Base-by-base conservation (phyloP, 2,329 filamentous ascomycete species). In the Sarocladium kiliense region DNA sequence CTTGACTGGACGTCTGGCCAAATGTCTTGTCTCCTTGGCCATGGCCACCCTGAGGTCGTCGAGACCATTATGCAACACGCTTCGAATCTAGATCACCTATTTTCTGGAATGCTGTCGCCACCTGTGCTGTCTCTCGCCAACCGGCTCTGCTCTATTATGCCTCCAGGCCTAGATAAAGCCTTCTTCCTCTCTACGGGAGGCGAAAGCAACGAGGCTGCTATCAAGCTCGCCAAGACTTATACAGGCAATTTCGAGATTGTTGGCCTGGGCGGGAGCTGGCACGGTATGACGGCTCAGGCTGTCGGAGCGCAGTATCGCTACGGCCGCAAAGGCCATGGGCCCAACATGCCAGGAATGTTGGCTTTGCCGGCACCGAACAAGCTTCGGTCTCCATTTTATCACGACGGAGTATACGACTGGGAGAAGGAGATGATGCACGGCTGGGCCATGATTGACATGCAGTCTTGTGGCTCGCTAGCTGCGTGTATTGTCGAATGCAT, bases 401-500 rank as follows among this genome's bases (percentile, higher is more conserved):
- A 85, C 57, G 81, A 86, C 58, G 81, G 81, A 1, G 77, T 76
- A 0, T 79, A 86, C 58, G 82, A 86, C 61, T 86, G 82, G 82
- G 73, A 82, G 58, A 77, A 78, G 0, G 84, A 86, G 63, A 68
- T 86, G 2, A 73, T 82, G 18, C 84, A 79, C 58, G 81, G 81
- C 3, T 87, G 81, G 75, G 71, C 71, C 19, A 71, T 87, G 67
- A 72, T 88, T 19, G 83, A 88, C 58, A 71, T 75, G 44, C 77
- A 81, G 55, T 82, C 77, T 1, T 78, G 76, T 55, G 84, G 84
- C 0, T 85, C 82, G 0, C 73, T 87, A 0, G 84, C 84, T 1
- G 84, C 84, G 1, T 78, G 81, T 54, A 84, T 88, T 55, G 70
- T 87, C 53, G 83, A 87, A 65, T 81, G 78, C 16, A 85, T 87